Conservation (phyloP, 2,329 filamentous ascomycete genomes). For the Domatiomyces globalis region DNA sequence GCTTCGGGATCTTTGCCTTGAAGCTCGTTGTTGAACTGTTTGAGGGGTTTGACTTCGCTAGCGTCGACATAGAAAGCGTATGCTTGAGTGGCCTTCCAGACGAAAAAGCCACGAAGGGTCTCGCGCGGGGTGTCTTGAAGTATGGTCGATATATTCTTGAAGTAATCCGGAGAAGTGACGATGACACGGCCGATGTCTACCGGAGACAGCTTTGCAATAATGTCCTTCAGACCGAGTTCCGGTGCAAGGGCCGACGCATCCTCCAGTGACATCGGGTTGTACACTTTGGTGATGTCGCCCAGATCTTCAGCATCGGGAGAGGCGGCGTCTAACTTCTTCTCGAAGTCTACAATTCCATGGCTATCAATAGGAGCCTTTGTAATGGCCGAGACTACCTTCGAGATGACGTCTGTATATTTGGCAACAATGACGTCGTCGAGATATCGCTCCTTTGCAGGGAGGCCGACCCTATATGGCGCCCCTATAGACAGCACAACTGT, state of each 20-base stretch:
- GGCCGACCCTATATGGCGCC: conserved; percentile 37
- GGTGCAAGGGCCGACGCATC: conserved; percentile 44
- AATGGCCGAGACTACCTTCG: conserved; percentile 29
- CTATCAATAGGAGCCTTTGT: conserved; percentile 21
- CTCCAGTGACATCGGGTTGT: conserved; percentile 47
- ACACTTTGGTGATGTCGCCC: conserved; percentile 50
- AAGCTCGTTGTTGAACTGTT: conserved; percentile 46
- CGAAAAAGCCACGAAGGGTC: conserved; percentile 46
- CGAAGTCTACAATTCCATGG: conserved; percentile 41
- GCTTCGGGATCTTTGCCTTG: conserved; percentile 49
- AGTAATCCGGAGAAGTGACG: conserved; percentile 45
- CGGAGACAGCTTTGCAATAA: conserved; percentile 42
- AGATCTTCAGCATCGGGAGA: conserved; percentile 45
- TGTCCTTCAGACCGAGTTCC: conserved; percentile 38
- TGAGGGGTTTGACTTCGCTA: conserved; percentile 45
- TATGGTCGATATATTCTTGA: conserved; percentile 44
- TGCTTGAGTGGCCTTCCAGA: conserved; percentile 48
- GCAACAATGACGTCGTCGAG: conserved; percentile 39
- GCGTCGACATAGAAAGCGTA: conserved; percentile 44
- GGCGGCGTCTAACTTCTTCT: conserved; percentile 45
- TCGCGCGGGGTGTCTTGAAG: conserved; percentile 41
- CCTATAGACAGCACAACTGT: conserved; percentile 35
- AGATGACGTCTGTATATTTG: conserved; percentile 36
- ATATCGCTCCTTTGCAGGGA: conserved; percentile 50
- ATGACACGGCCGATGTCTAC: conserved; percentile 40